Percentiles rank a stretch among this genome's conserved stretches.
Evolutionary conservation across 2,329 filamentous ascomycete species (phyloP).

Genomic region (Aspergillus quadricinctus): DNA sequence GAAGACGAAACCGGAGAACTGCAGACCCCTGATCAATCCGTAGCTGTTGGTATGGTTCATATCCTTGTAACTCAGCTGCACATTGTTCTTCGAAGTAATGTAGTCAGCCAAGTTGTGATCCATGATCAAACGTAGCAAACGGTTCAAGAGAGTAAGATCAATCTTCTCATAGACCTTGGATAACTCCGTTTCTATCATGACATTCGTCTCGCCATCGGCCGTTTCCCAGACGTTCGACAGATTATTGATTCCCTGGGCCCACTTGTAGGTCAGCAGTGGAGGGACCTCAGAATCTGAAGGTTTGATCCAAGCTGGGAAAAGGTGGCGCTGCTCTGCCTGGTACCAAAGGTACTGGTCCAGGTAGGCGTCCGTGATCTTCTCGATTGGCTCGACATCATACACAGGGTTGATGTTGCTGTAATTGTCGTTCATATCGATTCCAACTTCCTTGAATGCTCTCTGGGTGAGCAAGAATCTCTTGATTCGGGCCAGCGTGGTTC

Average conservation of each 20-base stretch:
- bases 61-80: conserved; percentile 98
- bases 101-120: conserved; percentile 99
- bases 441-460: conserved; percentile 97
- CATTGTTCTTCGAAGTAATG: conserved; percentile 99
- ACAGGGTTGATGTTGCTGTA: conserved; percentile 99
- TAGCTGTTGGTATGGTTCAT: conserved; percentile 99
- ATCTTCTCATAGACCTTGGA: conserved; percentile 99
- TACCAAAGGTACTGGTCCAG: conserved; percentile 99
- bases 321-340: conserved; percentile 91
- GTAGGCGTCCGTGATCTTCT: conserved; percentile 99
- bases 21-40: conserved; percentile 93
- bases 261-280: conserved; percentile 91
- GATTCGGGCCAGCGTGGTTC: conserved; percentile 91
- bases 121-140: conserved; percentile 91
- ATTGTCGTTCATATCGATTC: conserved; percentile 99
- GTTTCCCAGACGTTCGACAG: conserved; percentile 92
- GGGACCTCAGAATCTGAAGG: conserved; percentile 97
- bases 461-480: conserved; percentile 97
- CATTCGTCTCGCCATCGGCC: conserved; percentile 91
- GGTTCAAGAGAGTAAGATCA: conserved; percentile 90
- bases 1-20: conserved; percentile 98
- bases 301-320: conserved; percentile 99
- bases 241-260: conserved; percentile 99
- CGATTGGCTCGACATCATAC: conserved; percentile 97
- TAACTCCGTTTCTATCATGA: conserved; percentile 95